Conservation (phyloP, 371 early-diverging fungal genomes). For the Apophysomyces trapeziformis region DNA sequence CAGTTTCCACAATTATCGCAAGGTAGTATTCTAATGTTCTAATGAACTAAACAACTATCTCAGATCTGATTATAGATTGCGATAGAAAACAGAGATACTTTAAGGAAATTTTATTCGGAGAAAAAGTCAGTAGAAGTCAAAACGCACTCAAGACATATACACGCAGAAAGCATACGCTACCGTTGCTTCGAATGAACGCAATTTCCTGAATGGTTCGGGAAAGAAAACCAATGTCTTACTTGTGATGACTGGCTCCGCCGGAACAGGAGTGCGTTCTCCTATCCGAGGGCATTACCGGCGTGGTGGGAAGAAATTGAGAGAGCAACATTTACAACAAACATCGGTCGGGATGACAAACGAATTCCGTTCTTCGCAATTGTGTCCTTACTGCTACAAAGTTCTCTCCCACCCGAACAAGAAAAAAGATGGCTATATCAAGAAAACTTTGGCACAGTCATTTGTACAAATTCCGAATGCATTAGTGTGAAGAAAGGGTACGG, state of each 20-base stretch:
- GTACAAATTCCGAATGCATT: neutral
- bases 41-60: neutral
- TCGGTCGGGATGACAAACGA: neutral
- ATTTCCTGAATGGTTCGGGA: neutral
- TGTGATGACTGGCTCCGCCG: neutral
- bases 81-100: neutral
- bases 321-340: neutral
- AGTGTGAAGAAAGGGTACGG: too few species aligned
- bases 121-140: neutral
- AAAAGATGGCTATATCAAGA: neutral
- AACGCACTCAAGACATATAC: neutral
- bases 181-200: neutral
- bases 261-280: neutral
- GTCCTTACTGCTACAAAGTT: neutral
- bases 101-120: neutral
- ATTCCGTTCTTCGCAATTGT: constrained; percentile 2
- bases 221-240: neutral
- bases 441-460: neutral
- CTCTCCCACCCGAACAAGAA: neutral
- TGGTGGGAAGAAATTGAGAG: neutral
- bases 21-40: neutral
- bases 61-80: neutral
- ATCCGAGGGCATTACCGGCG: neutral
- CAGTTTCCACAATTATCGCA: neutral
- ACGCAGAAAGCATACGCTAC: neutral